Evolutionary conservation across 2,329 filamentous ascomycete species (phyloP), one percentile per base, ranked within the genome.

Genomic region (Aspergillus luchuensis): DNA sequence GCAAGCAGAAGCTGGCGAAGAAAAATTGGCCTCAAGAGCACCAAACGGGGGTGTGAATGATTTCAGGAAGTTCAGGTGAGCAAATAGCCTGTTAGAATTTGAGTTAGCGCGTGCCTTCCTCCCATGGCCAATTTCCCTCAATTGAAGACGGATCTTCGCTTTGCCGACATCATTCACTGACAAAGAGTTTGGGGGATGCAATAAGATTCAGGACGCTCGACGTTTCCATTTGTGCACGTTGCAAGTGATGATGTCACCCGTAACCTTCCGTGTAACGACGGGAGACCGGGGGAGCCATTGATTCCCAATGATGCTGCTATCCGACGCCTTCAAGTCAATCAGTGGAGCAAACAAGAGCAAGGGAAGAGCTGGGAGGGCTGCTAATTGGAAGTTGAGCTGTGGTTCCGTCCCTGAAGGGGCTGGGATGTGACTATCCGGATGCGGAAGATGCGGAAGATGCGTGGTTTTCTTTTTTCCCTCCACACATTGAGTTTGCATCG

Each of bases 211-310:
- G 47, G 47, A 50, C 47, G 6, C 47, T 30, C 8, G 25, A 28
- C 3, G 23, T 50, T 50, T 7, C 15, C 13, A 50, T 50, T 50
- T 30, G 47, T 30, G 28, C 47, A 50, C 25, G 25, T 33, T 7
- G 47, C 15, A 17, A 50, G 25, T 50, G 47, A 30, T 50, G 47
- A 50, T 50, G 47, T 50, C 47, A 50, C 47, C 33, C 23, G 25
- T 33, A n/a, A 17, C 25, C 47, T 28, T 30, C n/a, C n/a, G 45
- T 49, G 47, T 50, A 28, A 50, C 47, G 25, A 30, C 23, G 25
- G 47, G 23, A 49, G 30, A 30, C 47, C 15, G 8, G 13, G 8
- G 4, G 11, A 45, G 33, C 25, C n/a, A 19, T 15, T n/a, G 15
- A 10, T 28, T 15, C 17, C 8, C 21, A 49, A n/a, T 25, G 13